These are phyloP conservation scores for Russula dissimulans DNA, from an alignment of 768 basidiomycete genomes.

Conservation along the genomic window DNA sequence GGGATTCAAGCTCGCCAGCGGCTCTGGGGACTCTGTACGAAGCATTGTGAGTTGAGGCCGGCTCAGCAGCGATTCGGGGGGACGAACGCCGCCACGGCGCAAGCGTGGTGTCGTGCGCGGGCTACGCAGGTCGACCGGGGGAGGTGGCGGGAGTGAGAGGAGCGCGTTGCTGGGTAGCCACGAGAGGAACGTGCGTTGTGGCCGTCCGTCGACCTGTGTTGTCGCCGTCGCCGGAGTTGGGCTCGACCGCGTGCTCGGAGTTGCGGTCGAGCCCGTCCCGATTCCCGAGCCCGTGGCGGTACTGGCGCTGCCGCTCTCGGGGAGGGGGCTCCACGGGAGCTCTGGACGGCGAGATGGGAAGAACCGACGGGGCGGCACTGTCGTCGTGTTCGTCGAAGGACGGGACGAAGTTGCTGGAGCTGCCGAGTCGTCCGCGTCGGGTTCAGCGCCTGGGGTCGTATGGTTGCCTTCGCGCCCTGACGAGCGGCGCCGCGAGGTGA, in stretches of 20 bases:
- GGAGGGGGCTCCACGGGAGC: constrained; percentile 8
- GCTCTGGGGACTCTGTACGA: constrained; percentile 4
- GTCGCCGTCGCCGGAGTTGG: background rate
- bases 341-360: constrained; percentile 17
- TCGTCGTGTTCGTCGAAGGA: constrained; percentile 5
- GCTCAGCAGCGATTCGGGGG: constrained; percentile 51
- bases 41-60: constrained; percentile 23
- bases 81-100: constrained; percentile 57
- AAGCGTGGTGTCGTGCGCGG: constrained; percentile 38
- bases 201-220: background rate
- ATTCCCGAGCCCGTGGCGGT: background rate
- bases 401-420: background rate
- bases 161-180: constrained; percentile 8
- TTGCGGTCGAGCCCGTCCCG: background rate
- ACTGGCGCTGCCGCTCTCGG: background rate
- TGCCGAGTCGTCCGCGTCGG: constrained; percentile 13
- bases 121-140: constrained; percentile 5
- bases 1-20: background rate
- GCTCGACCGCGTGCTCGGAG: background rate
- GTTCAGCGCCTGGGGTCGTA: background rate
- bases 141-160: constrained; percentile 5
- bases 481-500: constrained; percentile 55
- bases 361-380: constrained; percentile 12
- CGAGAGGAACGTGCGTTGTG: constrained; percentile 8
- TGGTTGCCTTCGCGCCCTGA: constrained; percentile 29